Evolutionary conservation across 139 green algal genomes (phyloP), one percentile per base, ranked within the genome.

Genomic region (Parachlorella kessleri): DNA sequence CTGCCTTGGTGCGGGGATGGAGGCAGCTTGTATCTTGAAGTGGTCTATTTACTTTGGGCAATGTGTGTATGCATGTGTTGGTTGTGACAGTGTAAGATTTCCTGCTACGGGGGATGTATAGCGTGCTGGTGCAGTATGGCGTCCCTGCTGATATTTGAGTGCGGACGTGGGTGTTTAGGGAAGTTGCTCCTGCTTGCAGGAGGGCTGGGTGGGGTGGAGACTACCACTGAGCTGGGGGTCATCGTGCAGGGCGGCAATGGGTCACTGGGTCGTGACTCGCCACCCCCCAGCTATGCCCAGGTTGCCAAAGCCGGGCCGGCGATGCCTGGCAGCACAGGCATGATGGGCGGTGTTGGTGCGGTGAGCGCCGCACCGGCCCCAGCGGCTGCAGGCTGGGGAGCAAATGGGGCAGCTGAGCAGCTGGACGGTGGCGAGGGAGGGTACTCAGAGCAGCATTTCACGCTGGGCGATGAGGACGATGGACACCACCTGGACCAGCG

Each of bases 181-280:
- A n/a, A n/a, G n/a, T n/a, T 59, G 48, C 48, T 18, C 48, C 48
- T 59, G 48, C 48, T 41, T 59, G 78, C 68, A 40, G 65, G 67
- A 35, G 67, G 73, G 55, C 28, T 72, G 53, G 54, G 41, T 24
- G 54, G 70, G 36, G 28, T 68, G 37, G 42, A 55, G 66, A 54
- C 72, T 38, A 76, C 66, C 39, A 83, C 73, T 1, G 82, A 85
- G 39, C 55, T 79, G 14, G 83, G 72, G 4, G 78, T 87, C 18
- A 33, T 84, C 67, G 37, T 32, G 3, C 69, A 72, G 3, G 28
- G 35, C 8, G 55, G 33, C 33, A 53, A 68, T 26, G 28, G 53
- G 8, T 42, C 48, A 14, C 48, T 59, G 14, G n/a, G n/a, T n/a
- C n/a, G n/a, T n/a, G n/a, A n/a, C n/a, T n/a, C n/a, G n/a, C 48